Percentiles rank a stretch among this genome's conserved stretches.
phyloP scores from a whole-genome alignment of 208 protist genomes.

The Trypanosomatidae sp. region DNA sequence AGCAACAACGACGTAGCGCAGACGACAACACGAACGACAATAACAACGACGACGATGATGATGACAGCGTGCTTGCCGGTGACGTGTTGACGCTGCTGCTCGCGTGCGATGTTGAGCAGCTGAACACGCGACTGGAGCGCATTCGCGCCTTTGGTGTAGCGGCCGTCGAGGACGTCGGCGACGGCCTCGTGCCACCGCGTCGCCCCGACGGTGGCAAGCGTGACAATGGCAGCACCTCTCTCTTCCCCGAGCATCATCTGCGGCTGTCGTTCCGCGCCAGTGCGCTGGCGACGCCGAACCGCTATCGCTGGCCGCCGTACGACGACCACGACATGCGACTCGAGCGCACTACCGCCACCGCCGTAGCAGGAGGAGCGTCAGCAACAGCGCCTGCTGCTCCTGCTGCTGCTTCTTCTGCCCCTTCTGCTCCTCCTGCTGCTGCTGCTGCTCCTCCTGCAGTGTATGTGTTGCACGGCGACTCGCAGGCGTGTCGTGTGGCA shows the following conservation, averaged over 20 bases:
- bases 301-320: constrained; percentile 66
- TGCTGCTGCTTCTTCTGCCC: no score
- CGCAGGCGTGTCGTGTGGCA: constrained; percentile 23
- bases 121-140: constrained; percentile 60
- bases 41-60: not conserved
- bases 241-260: constrained; percentile 46
- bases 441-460: constrained; percentile 5
- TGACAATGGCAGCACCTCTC: constrained; percentile 28
- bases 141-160: constrained; percentile 54
- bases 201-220: constrained; percentile 24
- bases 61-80: not conserved
- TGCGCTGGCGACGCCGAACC: constrained; percentile 58
- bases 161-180: constrained; percentile 73
- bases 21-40: not conserved
- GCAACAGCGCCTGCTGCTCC: no score
- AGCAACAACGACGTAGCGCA: not conserved
- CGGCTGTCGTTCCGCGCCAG: constrained; percentile 31
- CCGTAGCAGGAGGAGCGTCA: no score
- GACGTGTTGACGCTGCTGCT: constrained; percentile 31
- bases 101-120: constrained; percentile 31
- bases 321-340: constrained; percentile 43
- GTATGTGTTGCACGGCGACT: constrained; percentile 28
- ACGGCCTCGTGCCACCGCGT: constrained; percentile 29
- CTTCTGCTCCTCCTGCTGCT: constrained; percentile 1
- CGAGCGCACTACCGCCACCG: constrained; percentile 5